Percentiles rank a stretch among this genome's conserved stretches.
Evolutionary conservation across 1,284 basidiomycete species (phyloP).

Genomic region (Fomitopsis palustris): DNA sequence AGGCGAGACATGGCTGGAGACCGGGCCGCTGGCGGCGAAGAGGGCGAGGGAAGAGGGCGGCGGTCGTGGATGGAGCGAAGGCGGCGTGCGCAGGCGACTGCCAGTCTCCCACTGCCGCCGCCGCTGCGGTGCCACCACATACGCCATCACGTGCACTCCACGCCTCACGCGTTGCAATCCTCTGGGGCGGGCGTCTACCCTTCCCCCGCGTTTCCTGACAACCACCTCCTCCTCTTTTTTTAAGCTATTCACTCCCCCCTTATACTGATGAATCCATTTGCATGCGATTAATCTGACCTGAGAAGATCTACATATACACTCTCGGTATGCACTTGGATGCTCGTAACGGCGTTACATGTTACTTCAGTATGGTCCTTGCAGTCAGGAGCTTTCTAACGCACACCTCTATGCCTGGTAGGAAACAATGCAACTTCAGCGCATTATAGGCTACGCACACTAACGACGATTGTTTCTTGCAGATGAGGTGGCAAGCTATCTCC

Average conservation of each 20-base stretch:
- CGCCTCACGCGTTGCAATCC: background rate
- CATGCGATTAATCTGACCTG: background rate
- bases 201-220: background rate
- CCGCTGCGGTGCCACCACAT: background rate
- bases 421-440: too few species aligned
- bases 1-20: background rate
- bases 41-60: background rate
- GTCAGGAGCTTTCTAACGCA: too few species aligned
- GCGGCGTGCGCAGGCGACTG: too few species aligned
- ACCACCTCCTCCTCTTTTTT: background rate
- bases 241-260: background rate
- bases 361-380: too few species aligned
- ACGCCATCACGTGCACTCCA: background rate
- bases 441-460: too few species aligned
- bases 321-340: too few species aligned
- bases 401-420: too few species aligned
- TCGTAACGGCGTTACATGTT: too few species aligned
- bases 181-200: background rate
- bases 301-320: too few species aligned
- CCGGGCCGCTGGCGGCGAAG: background rate
- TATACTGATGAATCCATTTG: too few species aligned
- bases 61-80: background rate
- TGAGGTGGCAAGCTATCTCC: too few species aligned
- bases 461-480: too few species aligned
- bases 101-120: background rate